Evolutionary conservation across 257 asterid species (phyloP).

Genomic region (Cynanchum wilfordii): DNA sequence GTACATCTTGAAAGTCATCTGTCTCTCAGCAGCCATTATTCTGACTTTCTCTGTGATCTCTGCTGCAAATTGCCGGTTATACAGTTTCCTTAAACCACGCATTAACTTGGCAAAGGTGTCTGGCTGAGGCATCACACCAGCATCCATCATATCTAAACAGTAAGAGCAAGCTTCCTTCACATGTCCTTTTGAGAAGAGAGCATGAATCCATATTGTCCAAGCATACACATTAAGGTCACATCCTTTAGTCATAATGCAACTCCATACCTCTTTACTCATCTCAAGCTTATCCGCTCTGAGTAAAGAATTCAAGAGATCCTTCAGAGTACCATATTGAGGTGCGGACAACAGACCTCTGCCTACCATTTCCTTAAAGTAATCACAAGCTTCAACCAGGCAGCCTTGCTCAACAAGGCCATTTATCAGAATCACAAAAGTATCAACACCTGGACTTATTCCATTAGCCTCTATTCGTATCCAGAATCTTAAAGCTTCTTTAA

Average conservation of each 20-base stretch:
- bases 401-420: slow-evolving; percentile 63
- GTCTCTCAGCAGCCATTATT: slow-evolving; percentile 82
- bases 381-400: slow-evolving; percentile 67
- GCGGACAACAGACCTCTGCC: slow-evolving; percentile 67
- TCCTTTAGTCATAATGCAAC: slow-evolving; percentile 62
- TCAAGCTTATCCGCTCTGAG: slow-evolving; percentile 72
- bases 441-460: slow-evolving; percentile 71
- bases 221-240: slow-evolving; percentile 76
- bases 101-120: slow-evolving; percentile 90
- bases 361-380: slow-evolving; percentile 76
- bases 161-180: slow-evolving; percentile 85
- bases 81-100: slow-evolving; percentile 69
- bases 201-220: slow-evolving; percentile 96
- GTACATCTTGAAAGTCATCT: slow-evolving; percentile 85
- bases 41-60: slow-evolving; percentile 88
- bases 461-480: slow-evolving; percentile 65
- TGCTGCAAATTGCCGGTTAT: slow-evolving; percentile 71
- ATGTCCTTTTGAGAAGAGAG: slow-evolving; percentile 69
- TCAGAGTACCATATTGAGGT: slow-evolving; percentile 80
- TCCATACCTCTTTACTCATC: slow-evolving; percentile 69
- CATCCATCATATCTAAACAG: slow-evolving; percentile 88
- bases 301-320: slow-evolving; percentile 64
- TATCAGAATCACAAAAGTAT: slow-evolving; percentile 61
- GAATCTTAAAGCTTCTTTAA: slow-evolving; percentile 40
- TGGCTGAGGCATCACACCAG: slow-evolving; percentile 93